Conservation (phyloP, 805 yeast species). For the Candida incommunis region DNA sequence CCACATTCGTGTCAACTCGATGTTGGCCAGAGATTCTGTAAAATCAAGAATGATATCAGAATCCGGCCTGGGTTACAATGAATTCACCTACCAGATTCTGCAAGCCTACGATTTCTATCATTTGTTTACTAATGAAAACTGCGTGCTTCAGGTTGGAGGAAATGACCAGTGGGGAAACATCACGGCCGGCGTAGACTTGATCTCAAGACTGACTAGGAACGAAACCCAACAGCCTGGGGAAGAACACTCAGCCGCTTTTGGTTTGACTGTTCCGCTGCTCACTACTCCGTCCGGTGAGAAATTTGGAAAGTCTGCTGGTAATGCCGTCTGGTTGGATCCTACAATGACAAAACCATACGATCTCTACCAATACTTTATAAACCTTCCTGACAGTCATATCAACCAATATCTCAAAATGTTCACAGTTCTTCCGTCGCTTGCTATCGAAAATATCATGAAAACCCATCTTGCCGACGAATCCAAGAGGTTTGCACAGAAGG, state of each 20-base stretch:
- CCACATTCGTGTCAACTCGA: conserved; percentile 66
- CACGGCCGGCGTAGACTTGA: conserved; percentile 87
- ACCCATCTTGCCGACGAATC: conserved; percentile 49
- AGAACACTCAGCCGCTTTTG: too few species aligned
- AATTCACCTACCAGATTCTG: conserved; percentile 80
- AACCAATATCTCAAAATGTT: conserved; percentile 55
- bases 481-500: conserved; percentile 53
- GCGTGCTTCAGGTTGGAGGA: conserved; percentile 77
- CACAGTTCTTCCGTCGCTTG: conserved; percentile 56
- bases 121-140: conserved; percentile 41
- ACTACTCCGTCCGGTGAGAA: conserved; percentile 84
- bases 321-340: conserved; percentile 78
- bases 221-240: too few species aligned
- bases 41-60: conserved; percentile 55
- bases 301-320: conserved; percentile 95
- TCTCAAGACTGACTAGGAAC: conserved; percentile 36
- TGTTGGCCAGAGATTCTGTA: conserved; percentile 83
- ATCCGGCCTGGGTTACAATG: conserved; percentile 81
- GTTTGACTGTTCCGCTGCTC: conserved; percentile 79
- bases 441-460: conserved; percentile 39
- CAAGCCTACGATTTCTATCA: conserved; percentile 94
- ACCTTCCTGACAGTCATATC: conserved; percentile 65
- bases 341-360: conserved; percentile 66
- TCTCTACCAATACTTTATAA: conserved; percentile 73
- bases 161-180: conserved; percentile 98